Base-by-base conservation (phyloP, 495 filamentous ascomycete genomes). In the Penicillium alfredii region DNA sequence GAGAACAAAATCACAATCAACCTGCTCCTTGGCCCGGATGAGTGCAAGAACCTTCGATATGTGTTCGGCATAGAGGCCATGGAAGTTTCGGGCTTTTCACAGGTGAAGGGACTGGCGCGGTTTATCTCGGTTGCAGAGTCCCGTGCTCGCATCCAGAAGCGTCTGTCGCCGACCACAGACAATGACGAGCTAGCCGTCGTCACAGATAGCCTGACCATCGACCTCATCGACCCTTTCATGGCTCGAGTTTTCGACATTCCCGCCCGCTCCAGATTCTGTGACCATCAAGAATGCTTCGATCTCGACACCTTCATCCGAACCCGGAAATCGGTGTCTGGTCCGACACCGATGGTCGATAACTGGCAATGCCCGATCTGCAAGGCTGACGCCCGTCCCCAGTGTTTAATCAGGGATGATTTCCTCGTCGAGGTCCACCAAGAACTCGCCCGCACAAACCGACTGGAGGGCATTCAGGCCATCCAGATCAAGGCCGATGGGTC, bases 261-360 rank as follows among this genome's bases (percentile, higher is more conserved):
- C 3, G 84, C 76, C 5, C 79, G 88, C 11, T 77, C 84, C 9
- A 60, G 44, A 5, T 30, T 28, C 10, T 84, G 80, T 55, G 60
- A 61, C 5, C 89, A 96, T 54, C 61, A 77, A 22, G 86, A 94
- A 58, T 93, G 86, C 55, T 94, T 96, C 53, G 89, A 96, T 55
- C 79, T 92, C 14, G 76, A 86, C 16, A 87, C 76, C 0, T 94
- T 83, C 63, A 71, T 96, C 8, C 51, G 63, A 9, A 87, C 83
- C 0, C 73, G 82, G 60, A 52, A 60, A 56, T 42, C 64, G 55
- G 38, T 49, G 47, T 39, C 63, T 50, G 28, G 72, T 49, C 22
- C 66, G 72, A 73, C 77, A 0, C 72, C 72, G 21, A 65, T 75
- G 38, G 69, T 76, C n/a, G 85, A 92, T 33, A 73, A 78, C 35